Evolutionary conservation across 2,329 filamentous ascomycete genomes (phyloP).

Genomic region (Fusarium nodosum): DNA sequence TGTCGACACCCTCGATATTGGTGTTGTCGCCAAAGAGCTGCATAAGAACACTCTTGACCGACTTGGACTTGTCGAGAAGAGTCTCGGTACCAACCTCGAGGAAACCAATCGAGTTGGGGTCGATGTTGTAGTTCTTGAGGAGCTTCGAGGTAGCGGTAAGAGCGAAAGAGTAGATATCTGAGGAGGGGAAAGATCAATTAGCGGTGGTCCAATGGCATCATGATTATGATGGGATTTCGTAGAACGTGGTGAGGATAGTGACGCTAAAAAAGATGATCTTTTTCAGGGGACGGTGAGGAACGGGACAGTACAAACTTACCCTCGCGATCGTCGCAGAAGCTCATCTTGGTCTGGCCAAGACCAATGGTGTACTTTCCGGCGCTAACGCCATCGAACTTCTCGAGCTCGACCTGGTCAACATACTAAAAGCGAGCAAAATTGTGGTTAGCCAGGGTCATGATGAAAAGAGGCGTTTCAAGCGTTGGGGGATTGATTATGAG

Average conservation of each 20-base stretch:
- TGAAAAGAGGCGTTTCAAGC: conserved; percentile 28
- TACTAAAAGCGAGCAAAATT: conserved; percentile 66
- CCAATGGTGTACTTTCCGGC: conserved; percentile 91
- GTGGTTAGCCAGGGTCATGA: conserved; percentile 50
- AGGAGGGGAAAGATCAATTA: conserved; percentile 23
- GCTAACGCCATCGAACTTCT: conserved; percentile 87
- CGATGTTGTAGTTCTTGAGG: conserved; percentile 85
- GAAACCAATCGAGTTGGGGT: conserved; percentile 81
- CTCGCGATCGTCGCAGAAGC: conserved; percentile 91
- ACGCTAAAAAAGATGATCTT: conserved; percentile 20
- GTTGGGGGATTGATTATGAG: conserved; percentile 33
- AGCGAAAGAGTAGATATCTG: conserved; percentile 90
- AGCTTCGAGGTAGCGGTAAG: conserved; percentile 83
- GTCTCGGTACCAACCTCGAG: conserved; percentile 90
- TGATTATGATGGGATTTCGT: conserved; percentile 12
- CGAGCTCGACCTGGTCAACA: conserved; percentile 85
- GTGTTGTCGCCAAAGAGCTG: conserved; percentile 87
- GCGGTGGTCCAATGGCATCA: conserved; percentile 24
- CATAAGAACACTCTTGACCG: conserved; percentile 90
- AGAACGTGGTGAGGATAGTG: conserved; percentile 19
- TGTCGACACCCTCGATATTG: conserved; percentile 87
- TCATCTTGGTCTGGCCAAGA: conserved; percentile 92
- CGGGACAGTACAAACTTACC: conserved; percentile 62
- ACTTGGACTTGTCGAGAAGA: conserved; percentile 90
- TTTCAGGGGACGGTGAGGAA: conserved; percentile 27